Conservation (phyloP, 768 basidiomycete genomes). For the Rhodotorula toruloides region DNA sequence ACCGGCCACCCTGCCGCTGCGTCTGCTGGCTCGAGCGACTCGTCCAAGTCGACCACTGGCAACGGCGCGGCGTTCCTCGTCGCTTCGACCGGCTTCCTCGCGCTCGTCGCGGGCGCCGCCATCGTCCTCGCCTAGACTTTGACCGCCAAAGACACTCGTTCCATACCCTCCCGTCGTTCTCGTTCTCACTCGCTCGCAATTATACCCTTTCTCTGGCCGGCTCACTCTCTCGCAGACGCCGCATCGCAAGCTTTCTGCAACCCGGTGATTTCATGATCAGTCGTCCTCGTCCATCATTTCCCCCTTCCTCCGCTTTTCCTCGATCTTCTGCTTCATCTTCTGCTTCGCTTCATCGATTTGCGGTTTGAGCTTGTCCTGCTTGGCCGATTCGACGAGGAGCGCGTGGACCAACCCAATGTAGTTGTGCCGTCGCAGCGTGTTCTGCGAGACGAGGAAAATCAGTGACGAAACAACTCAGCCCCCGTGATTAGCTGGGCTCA, state of each 20-base stretch:
- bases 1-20: too few species aligned
- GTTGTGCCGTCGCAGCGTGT: slow-evolving; percentile 78
- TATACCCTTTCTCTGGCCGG: too few species aligned
- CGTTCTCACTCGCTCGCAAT: too few species aligned
- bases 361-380: slow-evolving; percentile 57
- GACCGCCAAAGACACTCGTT: too few species aligned
- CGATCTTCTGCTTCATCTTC: slow-evolving; percentile 52
- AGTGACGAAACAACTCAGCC: neutral
- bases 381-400: slow-evolving; percentile 66
- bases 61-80: neutral
- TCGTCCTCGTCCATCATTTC: slow-evolving; percentile 25
- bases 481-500: neutral
- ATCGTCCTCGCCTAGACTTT: slow-evolving; percentile 19
- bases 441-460: slow-evolving; percentile 44
- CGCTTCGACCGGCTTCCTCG: slow-evolving; percentile 10
- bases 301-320: slow-evolving; percentile 48
- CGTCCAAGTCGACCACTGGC: neutral
- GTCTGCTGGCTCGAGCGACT: too few species aligned
- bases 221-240: too few species aligned
- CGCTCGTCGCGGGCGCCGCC: slow-evolving; percentile 12
- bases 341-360: slow-evolving; percentile 49
- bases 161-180: too few species aligned
- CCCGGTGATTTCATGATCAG: too few species aligned
- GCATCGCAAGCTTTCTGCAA: too few species aligned
- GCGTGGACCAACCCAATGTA: slow-evolving; percentile 66